Evolutionary conservation across 768 basidiomycete species (phyloP).

Genomic region (Pleurotus giganteus): DNA sequence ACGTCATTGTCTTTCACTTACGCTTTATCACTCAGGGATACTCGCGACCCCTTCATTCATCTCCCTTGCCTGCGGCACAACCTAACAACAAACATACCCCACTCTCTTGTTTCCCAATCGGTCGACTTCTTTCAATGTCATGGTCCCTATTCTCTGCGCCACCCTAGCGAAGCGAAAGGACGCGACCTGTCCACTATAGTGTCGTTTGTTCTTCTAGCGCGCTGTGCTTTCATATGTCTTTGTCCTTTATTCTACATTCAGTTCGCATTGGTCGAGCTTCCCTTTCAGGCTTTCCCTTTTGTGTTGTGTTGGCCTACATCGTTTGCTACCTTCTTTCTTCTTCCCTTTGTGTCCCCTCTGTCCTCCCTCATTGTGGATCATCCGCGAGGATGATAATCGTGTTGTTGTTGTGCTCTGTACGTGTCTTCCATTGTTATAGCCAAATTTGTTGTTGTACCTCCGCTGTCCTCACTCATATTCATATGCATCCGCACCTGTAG

Average conservation of each 20-base stretch:
- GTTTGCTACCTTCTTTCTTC: not conserved
- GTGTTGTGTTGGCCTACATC: not conserved
- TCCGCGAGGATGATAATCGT: not conserved
- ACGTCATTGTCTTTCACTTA: not conserved
- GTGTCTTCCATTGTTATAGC: not conserved
- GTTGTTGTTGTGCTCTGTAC: not conserved
- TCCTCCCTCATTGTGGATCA: not conserved
- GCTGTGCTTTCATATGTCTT: not conserved
- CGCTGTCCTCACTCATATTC: not conserved
- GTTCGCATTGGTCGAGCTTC: conserved; percentile 16
- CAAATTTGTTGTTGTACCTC: not conserved
- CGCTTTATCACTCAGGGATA: not conserved
- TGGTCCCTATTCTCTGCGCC: not conserved
- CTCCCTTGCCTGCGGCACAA: not conserved
- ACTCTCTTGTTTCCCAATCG: conserved; percentile 2
- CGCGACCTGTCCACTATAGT: not conserved
- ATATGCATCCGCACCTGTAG: not conserved
- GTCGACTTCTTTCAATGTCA: not conserved
- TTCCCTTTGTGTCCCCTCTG: not conserved
- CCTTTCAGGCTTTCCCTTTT: not conserved
- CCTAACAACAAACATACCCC: not conserved
- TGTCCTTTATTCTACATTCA: conserved; percentile 23
- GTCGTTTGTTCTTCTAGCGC: conserved; percentile 1
- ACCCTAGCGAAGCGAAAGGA: not conserved
- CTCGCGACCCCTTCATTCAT: not conserved